Evolutionary conservation across 768 basidiomycete genomes (phyloP).

Genomic region (Amanita polypyramis): DNA sequence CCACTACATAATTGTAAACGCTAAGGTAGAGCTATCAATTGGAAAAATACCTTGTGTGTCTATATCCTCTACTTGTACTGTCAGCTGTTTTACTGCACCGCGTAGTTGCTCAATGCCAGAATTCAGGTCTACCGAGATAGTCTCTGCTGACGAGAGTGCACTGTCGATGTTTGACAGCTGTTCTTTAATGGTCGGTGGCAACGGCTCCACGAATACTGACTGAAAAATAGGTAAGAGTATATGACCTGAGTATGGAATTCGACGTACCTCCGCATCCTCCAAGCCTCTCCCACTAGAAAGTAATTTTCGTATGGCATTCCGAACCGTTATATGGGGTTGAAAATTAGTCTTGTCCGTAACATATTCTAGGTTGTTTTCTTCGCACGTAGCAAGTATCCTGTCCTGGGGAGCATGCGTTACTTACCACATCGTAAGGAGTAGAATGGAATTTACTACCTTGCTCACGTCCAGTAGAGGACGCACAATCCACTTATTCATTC

Average conservation of each 20-base stretch:
- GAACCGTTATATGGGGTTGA: constrained; percentile 58
- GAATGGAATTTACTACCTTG: constrained; percentile 38
- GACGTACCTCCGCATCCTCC: constrained; percentile 10
- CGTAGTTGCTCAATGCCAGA: constrained; percentile 27
- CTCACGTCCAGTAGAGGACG: constrained; percentile 58
- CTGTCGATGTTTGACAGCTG: constrained; percentile 22
- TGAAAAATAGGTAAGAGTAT: background rate
- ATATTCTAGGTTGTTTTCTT: constrained; percentile 48
- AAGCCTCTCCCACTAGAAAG: constrained; percentile 15
- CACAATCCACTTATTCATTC: constrained; percentile 60
- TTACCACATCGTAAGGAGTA: constrained; percentile 3
- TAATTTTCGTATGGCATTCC: constrained; percentile 61
- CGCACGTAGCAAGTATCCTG: constrained; percentile 72
- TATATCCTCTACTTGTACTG: constrained; percentile 24
- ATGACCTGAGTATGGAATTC: background rate
- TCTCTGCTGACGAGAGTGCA: constrained; percentile 19
- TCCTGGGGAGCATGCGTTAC: constrained; percentile 33
- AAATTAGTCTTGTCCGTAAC: constrained; percentile 64
- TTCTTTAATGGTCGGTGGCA: constrained; percentile 22
- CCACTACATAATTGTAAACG: constrained; percentile 22
- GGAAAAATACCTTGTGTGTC: constrained; percentile 34
- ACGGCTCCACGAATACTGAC: constrained; percentile 9
- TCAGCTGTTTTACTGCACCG: constrained; percentile 24
- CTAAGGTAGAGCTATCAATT: background rate
- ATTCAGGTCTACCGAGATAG: constrained; percentile 21